Evolutionary conservation across 129 eudicot species (phyloP).

Genomic region (Helianthus annuus): DNA sequence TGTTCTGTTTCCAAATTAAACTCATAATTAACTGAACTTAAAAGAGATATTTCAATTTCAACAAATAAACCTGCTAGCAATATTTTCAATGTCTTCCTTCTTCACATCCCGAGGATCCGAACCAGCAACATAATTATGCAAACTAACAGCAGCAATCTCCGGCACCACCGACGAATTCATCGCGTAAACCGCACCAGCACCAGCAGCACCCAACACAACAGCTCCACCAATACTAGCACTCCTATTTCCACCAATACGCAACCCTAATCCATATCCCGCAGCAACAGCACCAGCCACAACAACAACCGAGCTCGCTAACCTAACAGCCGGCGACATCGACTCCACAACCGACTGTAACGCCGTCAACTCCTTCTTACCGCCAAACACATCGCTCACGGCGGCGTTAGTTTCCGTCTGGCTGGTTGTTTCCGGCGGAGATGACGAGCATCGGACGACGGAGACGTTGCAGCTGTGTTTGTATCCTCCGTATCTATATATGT

Average conservation of each 20-base stretch:
- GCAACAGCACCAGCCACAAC: conserved; percentile 71
- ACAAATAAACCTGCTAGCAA: conserved; percentile 67
- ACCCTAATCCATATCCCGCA: conserved; percentile 88
- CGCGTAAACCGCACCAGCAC: conserved; percentile 74
- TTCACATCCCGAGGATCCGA: conserved; percentile 57
- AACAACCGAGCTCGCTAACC: conserved; percentile 71
- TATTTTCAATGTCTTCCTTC: conserved; percentile 77
- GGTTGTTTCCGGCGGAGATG: conserved; percentile 24
- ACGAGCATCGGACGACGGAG: conserved; percentile 37
- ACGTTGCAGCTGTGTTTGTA: conserved; percentile 20
- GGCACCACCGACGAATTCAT: conserved; percentile 87
- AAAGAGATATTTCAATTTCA: too few relatives aligned
- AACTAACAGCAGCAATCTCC: conserved; percentile 77
- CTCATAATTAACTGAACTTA: neutral
- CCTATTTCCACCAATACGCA: conserved; percentile 52
- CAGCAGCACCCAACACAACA: conserved; percentile 75
- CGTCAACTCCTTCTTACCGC: conserved; percentile 63
- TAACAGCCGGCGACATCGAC: conserved; percentile 68
- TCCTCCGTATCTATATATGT: conserved; percentile 22
- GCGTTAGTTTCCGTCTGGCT: conserved; percentile 27
- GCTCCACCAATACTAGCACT: conserved; percentile 77
- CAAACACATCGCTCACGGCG: conserved; percentile 54
- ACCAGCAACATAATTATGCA: conserved; percentile 82
- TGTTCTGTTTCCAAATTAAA: neutral
- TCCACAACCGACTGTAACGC: conserved; percentile 68